Percentiles rank a stretch among this genome's conserved stretches.
These are phyloP conservation scores for Larix kaempferi DNA, from an alignment of 75 land plant genomes.

Conservation along the genomic window DNA sequence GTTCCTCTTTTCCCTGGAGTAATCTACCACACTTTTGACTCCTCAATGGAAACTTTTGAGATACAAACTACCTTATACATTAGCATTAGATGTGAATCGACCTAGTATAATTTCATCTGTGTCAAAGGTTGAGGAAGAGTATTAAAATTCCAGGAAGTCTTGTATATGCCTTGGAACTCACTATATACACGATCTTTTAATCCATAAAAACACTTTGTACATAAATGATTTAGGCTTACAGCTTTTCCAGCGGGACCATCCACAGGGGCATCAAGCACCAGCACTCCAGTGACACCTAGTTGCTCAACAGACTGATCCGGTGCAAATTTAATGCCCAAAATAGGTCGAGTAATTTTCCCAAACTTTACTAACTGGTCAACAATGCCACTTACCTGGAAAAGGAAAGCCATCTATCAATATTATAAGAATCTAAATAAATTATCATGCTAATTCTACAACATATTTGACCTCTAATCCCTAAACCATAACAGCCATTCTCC, in stretches of 20 bases:
- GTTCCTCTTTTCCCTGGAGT: no score
- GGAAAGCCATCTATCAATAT: constrained; percentile 1
- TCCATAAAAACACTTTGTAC: neutral
- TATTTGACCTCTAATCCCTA: neutral
- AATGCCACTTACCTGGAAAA: constrained; percentile 81
- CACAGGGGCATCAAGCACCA: constrained; percentile 96
- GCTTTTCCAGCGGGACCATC: constrained; percentile 99
- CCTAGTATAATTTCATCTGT: neutral
- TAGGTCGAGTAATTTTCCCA: constrained; percentile 96
- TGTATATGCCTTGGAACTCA: neutral
- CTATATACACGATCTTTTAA: neutral
- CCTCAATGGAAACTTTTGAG: neutral
- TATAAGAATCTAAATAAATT: neutral
- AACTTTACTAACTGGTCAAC: constrained; percentile 92
- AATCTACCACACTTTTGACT: no score
- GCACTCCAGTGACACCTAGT: constrained; percentile 97
- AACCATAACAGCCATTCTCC: neutral
- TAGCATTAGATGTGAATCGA: neutral
- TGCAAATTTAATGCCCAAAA: constrained; percentile 98
- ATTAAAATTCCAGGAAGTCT: neutral
- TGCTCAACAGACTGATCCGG: constrained; percentile 99
- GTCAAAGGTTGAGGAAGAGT: neutral
- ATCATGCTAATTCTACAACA: constrained; percentile 5
- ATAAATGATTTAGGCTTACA: constrained; percentile 31
- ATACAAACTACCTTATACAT: neutral